Evolutionary conservation across 2,329 filamentous ascomycete species (phyloP).

Genomic region (Berkeleyomyces rouxiae): DNA sequence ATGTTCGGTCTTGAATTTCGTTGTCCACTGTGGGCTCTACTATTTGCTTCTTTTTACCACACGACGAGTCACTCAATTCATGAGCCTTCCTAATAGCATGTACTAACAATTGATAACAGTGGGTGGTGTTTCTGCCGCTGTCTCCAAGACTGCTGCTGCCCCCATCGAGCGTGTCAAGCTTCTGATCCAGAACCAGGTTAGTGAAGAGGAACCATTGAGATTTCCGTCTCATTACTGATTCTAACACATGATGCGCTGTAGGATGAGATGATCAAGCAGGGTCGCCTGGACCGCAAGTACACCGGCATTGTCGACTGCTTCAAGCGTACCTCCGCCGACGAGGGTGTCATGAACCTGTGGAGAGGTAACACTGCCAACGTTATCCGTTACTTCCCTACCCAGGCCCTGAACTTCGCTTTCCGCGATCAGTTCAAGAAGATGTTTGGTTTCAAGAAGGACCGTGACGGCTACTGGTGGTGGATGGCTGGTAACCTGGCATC

Average conservation of each 20-base stretch:
- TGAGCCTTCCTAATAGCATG: neutral
- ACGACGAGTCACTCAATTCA: no score
- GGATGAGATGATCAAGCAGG: slow-evolving; percentile 99
- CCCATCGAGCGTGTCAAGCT: slow-evolving; percentile 99
- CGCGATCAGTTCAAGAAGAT: slow-evolving; percentile 99
- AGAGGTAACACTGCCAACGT: slow-evolving; percentile 99
- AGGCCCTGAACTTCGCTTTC: slow-evolving; percentile 99
- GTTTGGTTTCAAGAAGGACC: slow-evolving; percentile 99
- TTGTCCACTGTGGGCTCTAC: neutral
- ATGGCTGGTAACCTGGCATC: slow-evolving; percentile 99
- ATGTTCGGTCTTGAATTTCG: slow-evolving; percentile 35
- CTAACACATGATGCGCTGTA: slow-evolving; percentile 28
- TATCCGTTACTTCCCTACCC: slow-evolving; percentile 99
- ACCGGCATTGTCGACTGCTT: slow-evolving; percentile 90
- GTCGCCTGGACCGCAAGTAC: slow-evolving; percentile 97
- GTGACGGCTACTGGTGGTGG: slow-evolving; percentile 96
- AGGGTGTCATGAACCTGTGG: slow-evolving; percentile 94
- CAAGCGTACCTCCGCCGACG: slow-evolving; percentile 70
- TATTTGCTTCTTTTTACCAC: neutral
- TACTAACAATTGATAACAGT: slow-evolving; percentile 38
- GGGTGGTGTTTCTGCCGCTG: slow-evolving; percentile 99
- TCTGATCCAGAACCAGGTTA: slow-evolving; percentile 99
- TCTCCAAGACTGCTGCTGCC: slow-evolving; percentile 99
- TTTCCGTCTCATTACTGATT: slow-evolving; percentile 1
- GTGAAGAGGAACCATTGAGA: slow-evolving; percentile 22